Evolutionary conservation across 2,329 filamentous ascomycete genomes (phyloP), one percentile per base, ranked within the genome.

Genomic region (Aureobasidium sp.): DNA sequence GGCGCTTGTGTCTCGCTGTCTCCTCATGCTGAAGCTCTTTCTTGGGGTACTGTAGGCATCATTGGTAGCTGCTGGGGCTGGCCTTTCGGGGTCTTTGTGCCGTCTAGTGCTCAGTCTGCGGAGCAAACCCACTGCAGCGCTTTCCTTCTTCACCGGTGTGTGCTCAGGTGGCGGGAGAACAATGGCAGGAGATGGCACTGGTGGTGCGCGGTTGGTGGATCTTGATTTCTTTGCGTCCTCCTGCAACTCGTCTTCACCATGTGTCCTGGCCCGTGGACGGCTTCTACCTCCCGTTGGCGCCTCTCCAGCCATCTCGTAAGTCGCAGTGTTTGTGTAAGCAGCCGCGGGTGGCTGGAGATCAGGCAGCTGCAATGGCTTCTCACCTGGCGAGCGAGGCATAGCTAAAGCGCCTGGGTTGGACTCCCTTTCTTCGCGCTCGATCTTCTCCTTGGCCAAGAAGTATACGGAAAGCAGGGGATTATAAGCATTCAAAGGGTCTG

Each of bases 361-460:
- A 1, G 89, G 87, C 65, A 94, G 78, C 66, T 83, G 80, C 56
- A 87, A 73, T 8, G 82, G 76, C 61, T 79, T 78, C 56, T 88
- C 82, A 46, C 80, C 79, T 27, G 85, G 77, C 47, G 79, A 76
- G 41, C 80, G 79, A 17, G 84, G 83, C 70, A 87, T 78, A 23
- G 79, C 78, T 32, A 82, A 70, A 62, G 82, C 82, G 26, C 85
- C 83, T 53, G 86, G 83, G 64, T 85, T 86, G 41, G 76, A 73
- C 67, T 85, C 82, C 27, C 77, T 71, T 50, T 79, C 76, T 69
- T 97, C 92, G 39, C 90, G 86, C 55, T 95, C 90, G 66, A 91
- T 85, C 77, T 97, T 97, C 78, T 99, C 94, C 67, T 86, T 87
- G n/a, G 96, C 94, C 3, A 99, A 83, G 70, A 96, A 96, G 75